Evolutionary conservation across 306 rosid species (phyloP), one percentile per base, ranked within the genome.

Genomic region (Prunus salicina): DNA sequence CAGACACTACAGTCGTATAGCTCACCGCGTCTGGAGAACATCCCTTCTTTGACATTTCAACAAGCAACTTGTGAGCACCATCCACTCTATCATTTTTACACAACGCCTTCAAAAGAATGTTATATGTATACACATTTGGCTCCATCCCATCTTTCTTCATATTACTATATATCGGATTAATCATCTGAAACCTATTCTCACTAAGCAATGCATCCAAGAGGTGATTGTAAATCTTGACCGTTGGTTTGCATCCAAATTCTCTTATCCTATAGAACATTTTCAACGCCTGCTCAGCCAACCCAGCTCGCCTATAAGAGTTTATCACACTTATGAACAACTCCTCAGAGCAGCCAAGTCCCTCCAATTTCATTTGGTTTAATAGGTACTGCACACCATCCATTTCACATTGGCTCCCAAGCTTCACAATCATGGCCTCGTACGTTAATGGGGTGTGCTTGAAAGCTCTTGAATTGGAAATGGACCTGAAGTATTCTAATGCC

Each of bases 61-160:
- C 97, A 67, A 92, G 90, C 91, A 90, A 51, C 86, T 89, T 92
- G 52, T 78, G 49, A 6, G 99, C 99, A 64, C 87, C 86, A 43
- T 92, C 97, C 38, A 87, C 83, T 76, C 88, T 86, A 55, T 86
- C 95, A 81, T 89, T 95, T 77, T 79, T 79, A 76, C 99, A 92
- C 75, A 92, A 66, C 0, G 97, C 97, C 85, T 92, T 92, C 56
- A 95, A 72, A 63, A 95, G 84, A 76, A 95, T 80, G 73, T 95
- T 95, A 62, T 89, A 95, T 0, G 99, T 89, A 70, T 84, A 92
- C 66, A 90, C 87, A 89, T 92, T 92, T 7, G 99, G 93, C 60
- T 83, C 91, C 73, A 92, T 64, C 22, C 98, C 97, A 76, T 92
- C 97, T 25, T 79, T 88, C 75, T 90, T 92, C 99, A 95, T 89